phyloP scores from a whole-genome alignment of 305 asterid species.

The Solanum hybrid region DNA sequence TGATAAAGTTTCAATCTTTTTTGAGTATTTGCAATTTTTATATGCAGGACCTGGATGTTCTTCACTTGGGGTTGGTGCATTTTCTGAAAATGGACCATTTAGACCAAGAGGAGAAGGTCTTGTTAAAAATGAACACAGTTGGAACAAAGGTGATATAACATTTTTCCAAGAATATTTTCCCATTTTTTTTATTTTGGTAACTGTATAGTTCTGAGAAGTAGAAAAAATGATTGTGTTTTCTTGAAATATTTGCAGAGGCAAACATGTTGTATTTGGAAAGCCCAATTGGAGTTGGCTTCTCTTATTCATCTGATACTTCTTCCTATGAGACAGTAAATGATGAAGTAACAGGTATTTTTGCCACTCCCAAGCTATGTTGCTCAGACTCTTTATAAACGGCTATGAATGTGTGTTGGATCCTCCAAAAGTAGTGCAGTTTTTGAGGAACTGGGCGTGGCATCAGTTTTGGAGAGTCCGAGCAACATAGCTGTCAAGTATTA shows the following conservation, averaged over 20 bases:
- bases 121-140: slow-evolving; percentile 42
- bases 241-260: slow-evolving; percentile 36
- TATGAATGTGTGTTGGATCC: not conserved
- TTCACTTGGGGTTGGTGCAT: slow-evolving; percentile 65
- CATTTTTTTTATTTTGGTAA: not conserved
- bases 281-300: slow-evolving; percentile 63
- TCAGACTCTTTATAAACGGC: not conserved
- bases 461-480: not conserved
- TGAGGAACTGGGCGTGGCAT: not conserved
- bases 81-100: slow-evolving; percentile 66
- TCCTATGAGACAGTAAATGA: slow-evolving; percentile 39
- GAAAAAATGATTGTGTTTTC: slow-evolving; percentile 1
- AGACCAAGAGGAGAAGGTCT: slow-evolving; percentile 43
- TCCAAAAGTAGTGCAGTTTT: not conserved
- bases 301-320: slow-evolving; percentile 39
- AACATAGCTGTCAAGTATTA: not conserved
- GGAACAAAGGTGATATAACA: slow-evolving; percentile 45
- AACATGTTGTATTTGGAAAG: slow-evolving; percentile 58
- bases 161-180: not conserved
- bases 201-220: not conserved
- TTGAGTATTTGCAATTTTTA: not conserved
- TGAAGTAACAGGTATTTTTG: slow-evolving; percentile 36
- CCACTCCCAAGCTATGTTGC: not conserved
- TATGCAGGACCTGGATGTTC: slow-evolving; percentile 66
- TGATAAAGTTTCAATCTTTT: not conserved